Evolutionary conservation across 352 stramenopile species (phyloP), one percentile per base, ranked within the genome.

Genomic region (Saprolegnia parasitica): DNA sequence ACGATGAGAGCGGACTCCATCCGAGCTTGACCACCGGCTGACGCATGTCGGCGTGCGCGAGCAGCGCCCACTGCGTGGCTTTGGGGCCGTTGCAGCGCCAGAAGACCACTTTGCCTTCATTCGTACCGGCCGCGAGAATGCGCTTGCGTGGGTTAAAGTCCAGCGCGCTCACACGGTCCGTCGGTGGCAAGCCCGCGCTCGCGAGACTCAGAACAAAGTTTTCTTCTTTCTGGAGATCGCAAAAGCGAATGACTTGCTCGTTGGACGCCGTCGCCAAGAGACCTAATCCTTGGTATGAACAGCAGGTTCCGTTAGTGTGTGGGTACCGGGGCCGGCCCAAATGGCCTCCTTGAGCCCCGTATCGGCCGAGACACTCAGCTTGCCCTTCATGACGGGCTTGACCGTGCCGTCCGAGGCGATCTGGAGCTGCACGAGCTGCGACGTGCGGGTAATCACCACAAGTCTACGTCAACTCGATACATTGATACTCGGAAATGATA

Each of bases 121-220:
- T 60, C 8, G 94, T 98, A 2, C 90, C 93, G 4, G 89, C 89
- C 10, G 89, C 91, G 4, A 98, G 76, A 45, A 95, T 81, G 42
- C 94, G 86, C n/a, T 87, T 83, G 13, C 84, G 74, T 21, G 91
- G 84, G 9, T 91, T 96, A 62, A 98, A 98, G 61, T 89, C 83
- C 47, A 98, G 79, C 52, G 78, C 85, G 61, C 86, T 87, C 21
- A 97, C 89, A 39, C 88, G 81, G 68, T 94, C 90, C 16, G 40
- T 67, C 1, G 63, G 37, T 29, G 64, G 77, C 20, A 74, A 23
- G 5, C 71, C 73, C 23, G 71, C 72, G 9, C 74, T 66, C 64
- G 88, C 88, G 9, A 97, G 73, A 56, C 79, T 95, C 26, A 98
- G 71, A 5, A 96, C 85, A 64, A 96, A 98, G 73, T 94, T 98